Evolutionary conservation across 164 flowering plant genomes (phyloP).

Genomic region (Berberis vulgaris): DNA sequence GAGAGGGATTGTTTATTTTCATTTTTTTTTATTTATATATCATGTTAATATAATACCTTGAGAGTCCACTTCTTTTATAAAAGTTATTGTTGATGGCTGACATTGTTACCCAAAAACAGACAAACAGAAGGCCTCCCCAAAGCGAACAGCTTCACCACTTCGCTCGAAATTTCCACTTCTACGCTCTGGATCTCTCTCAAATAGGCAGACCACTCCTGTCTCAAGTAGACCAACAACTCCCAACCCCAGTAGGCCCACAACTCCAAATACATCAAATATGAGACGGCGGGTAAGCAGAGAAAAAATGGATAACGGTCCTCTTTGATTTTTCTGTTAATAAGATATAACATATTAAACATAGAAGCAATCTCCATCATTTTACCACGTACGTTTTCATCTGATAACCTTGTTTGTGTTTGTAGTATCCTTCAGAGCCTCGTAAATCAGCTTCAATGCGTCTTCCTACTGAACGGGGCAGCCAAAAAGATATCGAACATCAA

Average conservation of each 20-base stretch:
- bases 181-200: constrained; percentile 56
- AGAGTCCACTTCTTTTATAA: no score
- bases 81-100: neutral
- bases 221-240: constrained; percentile 39
- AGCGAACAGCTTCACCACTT: constrained; percentile 51
- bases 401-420: constrained; percentile 5
- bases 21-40: no score
- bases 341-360: no score
- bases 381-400: neutral
- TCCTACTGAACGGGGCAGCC: constrained; percentile 32
- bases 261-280: constrained; percentile 31
- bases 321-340: no score
- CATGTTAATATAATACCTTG: no score
- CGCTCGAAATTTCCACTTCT: constrained; percentile 46
- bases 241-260: constrained; percentile 30
- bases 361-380: neutral
- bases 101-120: constrained; percentile 25
- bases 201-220: constrained; percentile 26
- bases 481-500: constrained; percentile 39
- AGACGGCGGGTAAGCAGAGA: constrained; percentile 32
- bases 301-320: neutral
- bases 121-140: constrained; percentile 28
- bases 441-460: constrained; percentile 61
- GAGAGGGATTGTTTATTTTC: neutral
- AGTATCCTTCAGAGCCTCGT: constrained; percentile 60